phyloP scores from a whole-genome alignment of 139 green algal genomes.

The Asterochloris erici region DNA sequence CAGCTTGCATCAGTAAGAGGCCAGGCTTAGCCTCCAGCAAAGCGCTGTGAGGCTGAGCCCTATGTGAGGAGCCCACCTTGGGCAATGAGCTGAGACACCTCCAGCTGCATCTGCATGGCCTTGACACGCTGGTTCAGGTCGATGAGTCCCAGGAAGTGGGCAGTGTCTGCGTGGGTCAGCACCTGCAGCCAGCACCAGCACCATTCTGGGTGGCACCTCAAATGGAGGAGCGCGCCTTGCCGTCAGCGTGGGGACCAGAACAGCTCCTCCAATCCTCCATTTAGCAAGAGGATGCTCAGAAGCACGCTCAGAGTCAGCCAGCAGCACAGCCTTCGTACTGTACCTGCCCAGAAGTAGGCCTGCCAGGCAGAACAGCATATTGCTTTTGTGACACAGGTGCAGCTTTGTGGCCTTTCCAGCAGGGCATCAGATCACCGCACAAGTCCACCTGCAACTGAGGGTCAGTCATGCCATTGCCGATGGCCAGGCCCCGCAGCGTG shows the following conservation, averaged over 20 bases:
- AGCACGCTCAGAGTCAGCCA: too few relatives aligned
- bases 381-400: background rate
- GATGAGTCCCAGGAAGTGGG: slow-evolving; percentile 51
- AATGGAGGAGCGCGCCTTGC: background rate
- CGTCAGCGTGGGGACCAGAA: background rate
- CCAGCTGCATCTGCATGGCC: slow-evolving; percentile 27
- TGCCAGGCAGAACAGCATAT: background rate
- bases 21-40: too few relatives aligned
- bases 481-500: slow-evolving; percentile 65
- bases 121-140: slow-evolving; percentile 32
- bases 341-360: background rate
- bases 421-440: too few relatives aligned
- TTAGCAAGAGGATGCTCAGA: too few relatives aligned
- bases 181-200: slow-evolving; percentile 34
- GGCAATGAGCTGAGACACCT: slow-evolving; percentile 32
- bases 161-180: slow-evolving; percentile 37
- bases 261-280: background rate
- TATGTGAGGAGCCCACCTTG: background rate
- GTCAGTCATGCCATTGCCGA: slow-evolving; percentile 93
- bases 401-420: too few relatives aligned
- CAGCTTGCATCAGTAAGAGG: too few relatives aligned
- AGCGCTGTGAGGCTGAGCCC: too few relatives aligned
- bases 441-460: slow-evolving; percentile 68
- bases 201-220: background rate
- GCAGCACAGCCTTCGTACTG: too few relatives aligned